A percentile compares a stretch with the other conserved stretches of the same genome.
phyloP scores from a whole-genome alignment of 2,329 filamentous ascomycete species.

The Fusarium proliferatum region DNA sequence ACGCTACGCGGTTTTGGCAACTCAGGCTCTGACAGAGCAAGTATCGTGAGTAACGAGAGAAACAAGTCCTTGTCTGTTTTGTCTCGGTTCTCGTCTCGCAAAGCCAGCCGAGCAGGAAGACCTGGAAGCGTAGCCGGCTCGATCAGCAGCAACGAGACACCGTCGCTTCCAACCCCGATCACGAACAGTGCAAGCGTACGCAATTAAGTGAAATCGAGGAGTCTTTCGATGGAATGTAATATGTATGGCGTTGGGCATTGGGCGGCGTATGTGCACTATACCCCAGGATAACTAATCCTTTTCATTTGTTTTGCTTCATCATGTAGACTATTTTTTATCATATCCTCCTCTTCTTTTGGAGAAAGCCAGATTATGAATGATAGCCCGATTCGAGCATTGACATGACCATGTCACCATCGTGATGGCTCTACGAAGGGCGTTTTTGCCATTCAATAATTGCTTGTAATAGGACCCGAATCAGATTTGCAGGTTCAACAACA shows the following conservation, averaged over 20 bases:
- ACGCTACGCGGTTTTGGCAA: conserved; percentile 55
- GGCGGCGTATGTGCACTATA: conserved; percentile 35
- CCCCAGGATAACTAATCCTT: conserved; percentile 18
- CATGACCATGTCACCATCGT: background rate
- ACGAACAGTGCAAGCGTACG: conserved; percentile 11
- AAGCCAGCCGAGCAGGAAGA: conserved; percentile 43
- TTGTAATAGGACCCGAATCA: background rate
- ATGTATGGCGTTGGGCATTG: conserved; percentile 22
- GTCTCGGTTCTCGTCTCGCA: conserved; percentile 50
- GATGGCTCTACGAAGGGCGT: background rate
- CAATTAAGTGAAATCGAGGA: background rate
- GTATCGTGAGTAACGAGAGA: conserved; percentile 50
- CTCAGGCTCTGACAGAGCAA: conserved; percentile 46
- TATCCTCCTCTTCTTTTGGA: background rate
- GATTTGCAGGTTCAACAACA: background rate
- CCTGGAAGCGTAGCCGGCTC: conserved; percentile 50
- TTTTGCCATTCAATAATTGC: background rate
- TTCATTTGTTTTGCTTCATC: conserved; percentile 6
- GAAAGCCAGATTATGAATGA: background rate
- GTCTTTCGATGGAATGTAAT: background rate
- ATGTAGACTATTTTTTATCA: background rate
- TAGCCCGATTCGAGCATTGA: background rate
- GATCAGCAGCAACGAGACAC: conserved; percentile 47
- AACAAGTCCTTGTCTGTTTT: conserved; percentile 50
- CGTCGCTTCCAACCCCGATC: conserved; percentile 32